Evolutionary conservation across 495 filamentous ascomycete genomes (phyloP), one percentile per base, ranked within the genome.

Genomic region (Lasiosphaeria hispida): DNA sequence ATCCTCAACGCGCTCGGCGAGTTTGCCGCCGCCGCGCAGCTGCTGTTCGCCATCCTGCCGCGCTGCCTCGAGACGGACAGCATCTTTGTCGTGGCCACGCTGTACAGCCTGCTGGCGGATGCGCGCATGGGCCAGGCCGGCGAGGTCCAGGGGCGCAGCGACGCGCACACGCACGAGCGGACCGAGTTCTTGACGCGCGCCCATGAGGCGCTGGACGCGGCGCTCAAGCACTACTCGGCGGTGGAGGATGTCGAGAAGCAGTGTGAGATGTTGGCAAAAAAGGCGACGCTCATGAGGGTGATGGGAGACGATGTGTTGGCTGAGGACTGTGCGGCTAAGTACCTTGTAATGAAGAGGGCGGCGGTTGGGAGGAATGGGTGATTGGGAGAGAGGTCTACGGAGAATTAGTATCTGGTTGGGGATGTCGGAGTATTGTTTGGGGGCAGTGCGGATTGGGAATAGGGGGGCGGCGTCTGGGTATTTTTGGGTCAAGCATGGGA

Each of bases 251-350:
- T 87, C 14, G 71, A 79, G 17, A 88, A 85, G 37, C 87, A 90
- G 70, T 87, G 87, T 66, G 88, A 91, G 74, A 86, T 90, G 83
- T 83, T 95, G 76, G 88, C 88, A 1, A 93, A 93, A 75, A 92
- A 91, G 70, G 88, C 90, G 13, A 87, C 87, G 8, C 78, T 96
- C 40, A 88, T 90, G 81, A 85, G 86, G 68, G 74, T 88, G 8
- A 77, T 87, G 18, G 91, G 89, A 4, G 87, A 96, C 60, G 71
- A 80, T 51, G 81, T 79, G 14, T 68, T 88, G 62, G 84, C 89
- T 1, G 89, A 92, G 73, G 86, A 91, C 55, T 90, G 82, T 70
- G 88, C 88, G 4, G 81, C 85, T 10, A 82, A 81, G 61, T 92
- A 91, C 69, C 53, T 90, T 52, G 81, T 81, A 57, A 63, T 90